Evolutionary conservation across 176 grass and related monocot genomes (phyloP).

Genomic region (Aegilops speltoides): DNA sequence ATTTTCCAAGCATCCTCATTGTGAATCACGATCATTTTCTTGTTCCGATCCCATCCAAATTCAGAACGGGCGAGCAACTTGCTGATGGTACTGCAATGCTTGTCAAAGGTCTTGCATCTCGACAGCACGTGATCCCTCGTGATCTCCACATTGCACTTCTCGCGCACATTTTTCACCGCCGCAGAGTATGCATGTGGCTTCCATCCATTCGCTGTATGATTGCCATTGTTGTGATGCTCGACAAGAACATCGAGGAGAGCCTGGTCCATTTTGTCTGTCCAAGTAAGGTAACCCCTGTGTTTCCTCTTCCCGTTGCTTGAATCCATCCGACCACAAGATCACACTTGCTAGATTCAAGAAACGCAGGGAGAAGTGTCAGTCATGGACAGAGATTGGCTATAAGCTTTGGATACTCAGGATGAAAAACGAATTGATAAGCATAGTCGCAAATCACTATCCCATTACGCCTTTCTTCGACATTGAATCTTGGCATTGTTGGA

Average conservation of each 20-base stretch:
- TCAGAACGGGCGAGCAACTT: constrained; percentile 10
- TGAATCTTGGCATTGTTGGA: not conserved
- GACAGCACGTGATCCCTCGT: constrained; percentile 18
- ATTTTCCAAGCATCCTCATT: constrained; percentile 22
- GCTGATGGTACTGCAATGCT: constrained; percentile 28
- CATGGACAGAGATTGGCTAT: not conserved
- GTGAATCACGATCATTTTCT: constrained; percentile 26
- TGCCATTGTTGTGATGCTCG: constrained; percentile 18
- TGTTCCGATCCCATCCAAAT: constrained; percentile 32
- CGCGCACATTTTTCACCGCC: not conserved
- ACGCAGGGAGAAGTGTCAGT: not conserved
- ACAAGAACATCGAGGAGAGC: constrained; percentile 34
- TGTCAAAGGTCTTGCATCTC: constrained; percentile 42
- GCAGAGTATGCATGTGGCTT: constrained; percentile 14
- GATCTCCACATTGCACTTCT: constrained; percentile 29
- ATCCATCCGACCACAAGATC: constrained; percentile 3
- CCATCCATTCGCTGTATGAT: constrained; percentile 20
- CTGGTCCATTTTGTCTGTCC: constrained; percentile 31
- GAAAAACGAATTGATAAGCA: not conserved
- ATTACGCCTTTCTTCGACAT: not conserved
- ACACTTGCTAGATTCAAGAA: not conserved
- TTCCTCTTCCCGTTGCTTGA: not conserved
- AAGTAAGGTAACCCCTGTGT: constrained; percentile 17
- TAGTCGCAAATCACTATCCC: not conserved
- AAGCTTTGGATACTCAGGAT: not conserved